phyloP scores from a whole-genome alignment of 805 yeast species.

The Starmerella lactis-condensi region DNA sequence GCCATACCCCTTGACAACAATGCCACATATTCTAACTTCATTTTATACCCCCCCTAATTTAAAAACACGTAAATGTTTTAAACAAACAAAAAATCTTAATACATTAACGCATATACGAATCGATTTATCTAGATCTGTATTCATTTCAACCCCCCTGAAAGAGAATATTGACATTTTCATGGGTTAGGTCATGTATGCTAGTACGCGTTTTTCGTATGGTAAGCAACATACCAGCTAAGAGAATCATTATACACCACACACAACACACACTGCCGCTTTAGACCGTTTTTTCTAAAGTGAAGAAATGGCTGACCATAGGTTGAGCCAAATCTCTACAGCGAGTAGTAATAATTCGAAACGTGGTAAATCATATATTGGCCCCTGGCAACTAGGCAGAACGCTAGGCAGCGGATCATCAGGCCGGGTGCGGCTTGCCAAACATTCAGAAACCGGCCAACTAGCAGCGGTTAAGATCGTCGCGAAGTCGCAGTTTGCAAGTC shows the following conservation, averaged over 20 bases:
- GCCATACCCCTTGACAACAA: no score
- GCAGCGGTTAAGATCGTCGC: constrained; percentile 97
- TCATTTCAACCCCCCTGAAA: no score
- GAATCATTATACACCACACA: no score
- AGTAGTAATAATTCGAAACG: constrained; percentile 27
- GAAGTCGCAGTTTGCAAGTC: constrained; percentile 38
- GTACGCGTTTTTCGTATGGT: neutral
- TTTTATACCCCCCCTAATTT: no score
- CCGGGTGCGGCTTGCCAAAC: constrained; percentile 79
- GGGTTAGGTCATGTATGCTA: no score
- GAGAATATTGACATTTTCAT: no score
- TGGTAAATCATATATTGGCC: constrained; percentile 56
- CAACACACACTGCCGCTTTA: no score
- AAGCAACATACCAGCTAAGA: constrained; percentile 1
- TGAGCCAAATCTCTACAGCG: constrained; percentile 17
- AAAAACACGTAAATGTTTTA: no score
- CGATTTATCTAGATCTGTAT: no score
- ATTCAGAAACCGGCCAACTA: constrained; percentile 61
- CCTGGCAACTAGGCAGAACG: constrained; percentile 92
- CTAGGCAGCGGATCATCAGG: constrained; percentile 95
- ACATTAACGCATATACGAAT: no score
- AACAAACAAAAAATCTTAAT: no score
- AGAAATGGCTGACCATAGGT: constrained; percentile 14
- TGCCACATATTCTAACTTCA: no score
- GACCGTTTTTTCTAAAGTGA: neutral